Percentiles rank a stretch among this genome's conserved stretches.
Conservation (phyloP, 441 rosid species). For the Erysimum pusillum region DNA sequence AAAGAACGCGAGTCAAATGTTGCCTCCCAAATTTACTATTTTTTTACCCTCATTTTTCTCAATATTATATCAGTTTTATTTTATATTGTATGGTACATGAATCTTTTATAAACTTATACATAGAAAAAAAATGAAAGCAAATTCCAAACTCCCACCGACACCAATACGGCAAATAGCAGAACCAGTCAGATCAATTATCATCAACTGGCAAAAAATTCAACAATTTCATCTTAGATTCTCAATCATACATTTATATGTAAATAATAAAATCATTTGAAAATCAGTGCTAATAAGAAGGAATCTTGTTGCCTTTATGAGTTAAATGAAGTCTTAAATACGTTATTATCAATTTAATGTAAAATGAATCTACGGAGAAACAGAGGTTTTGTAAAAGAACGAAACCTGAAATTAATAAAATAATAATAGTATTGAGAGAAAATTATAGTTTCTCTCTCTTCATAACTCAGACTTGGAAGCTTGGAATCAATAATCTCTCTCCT, state of each 20-base stretch:
- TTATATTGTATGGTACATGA: neutral
- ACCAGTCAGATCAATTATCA: constrained; percentile 32
- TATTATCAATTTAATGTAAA: constrained; percentile 20
- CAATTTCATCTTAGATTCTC: constrained; percentile 31
- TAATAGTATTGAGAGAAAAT: neutral
- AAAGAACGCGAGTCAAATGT: constrained; percentile 47
- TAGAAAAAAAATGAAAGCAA: constrained; percentile 3
- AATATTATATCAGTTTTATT: neutral
- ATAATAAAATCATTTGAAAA: neutral
- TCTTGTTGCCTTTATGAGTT: constrained; percentile 23
- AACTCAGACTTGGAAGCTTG: constrained; percentile 53
- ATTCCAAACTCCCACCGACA: constrained; percentile 43
- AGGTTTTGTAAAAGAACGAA: no score
- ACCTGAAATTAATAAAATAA: constrained; percentile 18
- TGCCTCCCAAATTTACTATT: constrained; percentile 11
- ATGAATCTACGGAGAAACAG: constrained; percentile 48
- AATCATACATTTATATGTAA: constrained; percentile 35
- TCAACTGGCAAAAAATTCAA: constrained; percentile 30
- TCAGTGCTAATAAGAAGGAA: constrained; percentile 20
- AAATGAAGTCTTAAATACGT: constrained; percentile 29
- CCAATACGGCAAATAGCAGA: constrained; percentile 35
- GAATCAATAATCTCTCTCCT: constrained; percentile 54
- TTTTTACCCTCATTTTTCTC: neutral
- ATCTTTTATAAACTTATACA: no score
- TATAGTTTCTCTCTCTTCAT: constrained; percentile 54